These are phyloP conservation scores for Tilletia walkeri DNA, from an alignment of 1,284 basidiomycete genomes.

Conservation along the genomic window DNA sequence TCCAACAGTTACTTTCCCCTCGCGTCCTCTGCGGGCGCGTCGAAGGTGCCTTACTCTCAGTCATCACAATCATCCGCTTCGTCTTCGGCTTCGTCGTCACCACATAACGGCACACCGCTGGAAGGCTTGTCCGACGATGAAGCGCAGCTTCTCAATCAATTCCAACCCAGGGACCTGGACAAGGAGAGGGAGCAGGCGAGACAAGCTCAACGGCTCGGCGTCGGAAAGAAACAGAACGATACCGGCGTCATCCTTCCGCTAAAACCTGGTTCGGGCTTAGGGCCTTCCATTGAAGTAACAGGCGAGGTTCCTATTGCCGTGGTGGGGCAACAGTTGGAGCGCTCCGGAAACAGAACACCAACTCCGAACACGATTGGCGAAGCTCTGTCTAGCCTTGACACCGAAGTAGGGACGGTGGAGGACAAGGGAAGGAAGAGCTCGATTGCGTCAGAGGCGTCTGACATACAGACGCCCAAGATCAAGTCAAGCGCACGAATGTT, in stretches of 20 bases:
- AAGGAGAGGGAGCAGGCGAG: background rate
- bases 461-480: background rate
- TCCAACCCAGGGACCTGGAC: conserved; percentile 13
- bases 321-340: background rate
- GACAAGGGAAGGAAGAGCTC: background rate
- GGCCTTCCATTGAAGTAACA: background rate
- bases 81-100: background rate
- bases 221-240: too few relatives aligned
- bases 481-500: background rate
- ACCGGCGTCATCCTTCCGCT: too few relatives aligned
- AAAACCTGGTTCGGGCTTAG: too few relatives aligned
- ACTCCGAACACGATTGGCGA: background rate
- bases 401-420: too few relatives aligned
- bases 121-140: background rate
- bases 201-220: too few relatives aligned
- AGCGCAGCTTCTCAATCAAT: background rate
- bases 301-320: background rate
- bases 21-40: background rate
- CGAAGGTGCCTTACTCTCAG: background rate
- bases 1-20: conserved; percentile 11
- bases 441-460: background rate
- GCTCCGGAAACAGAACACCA: background rate
- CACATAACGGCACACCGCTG: background rate
- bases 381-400: background rate
- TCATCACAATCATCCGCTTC: background rate